phyloP scores from a whole-genome alignment of 805 yeast genomes.

The Saturnispora zaruensis region DNA sequence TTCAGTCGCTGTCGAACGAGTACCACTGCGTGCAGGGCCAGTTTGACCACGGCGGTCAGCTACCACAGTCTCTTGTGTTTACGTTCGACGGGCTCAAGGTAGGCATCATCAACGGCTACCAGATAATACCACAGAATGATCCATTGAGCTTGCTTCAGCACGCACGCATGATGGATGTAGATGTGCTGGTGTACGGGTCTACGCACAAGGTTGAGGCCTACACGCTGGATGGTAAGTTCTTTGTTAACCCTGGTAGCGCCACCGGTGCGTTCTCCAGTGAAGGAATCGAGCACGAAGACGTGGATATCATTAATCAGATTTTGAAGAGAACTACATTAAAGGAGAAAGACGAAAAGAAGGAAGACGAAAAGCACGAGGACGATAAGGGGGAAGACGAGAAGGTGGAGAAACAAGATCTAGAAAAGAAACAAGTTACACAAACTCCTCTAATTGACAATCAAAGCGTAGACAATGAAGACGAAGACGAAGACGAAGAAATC shows the following conservation, averaged over 20 bases:
- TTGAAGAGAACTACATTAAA: constrained; percentile 15
- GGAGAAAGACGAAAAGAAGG: neutral
- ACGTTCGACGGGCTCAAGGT: constrained; percentile 63
- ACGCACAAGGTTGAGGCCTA: constrained; percentile 91
- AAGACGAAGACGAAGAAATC: constrained; percentile 5
- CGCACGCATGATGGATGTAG: constrained; percentile 89
- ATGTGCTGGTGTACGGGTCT: constrained; percentile 86
- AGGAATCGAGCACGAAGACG: constrained; percentile 49
- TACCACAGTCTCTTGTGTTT: constrained; percentile 60
- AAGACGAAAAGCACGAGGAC: neutral
- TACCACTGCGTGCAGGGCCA: constrained; percentile 78
- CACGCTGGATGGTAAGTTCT: constrained; percentile 84
- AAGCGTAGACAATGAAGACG: neutral
- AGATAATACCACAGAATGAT: constrained; percentile 76
- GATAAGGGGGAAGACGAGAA: neutral
- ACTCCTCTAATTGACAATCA: neutral
- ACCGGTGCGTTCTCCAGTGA: constrained; percentile 80
- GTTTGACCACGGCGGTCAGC: constrained; percentile 45
- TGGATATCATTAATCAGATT: constrained; percentile 30
- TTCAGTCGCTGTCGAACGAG: constrained; percentile 61
- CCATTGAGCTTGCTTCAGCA: constrained; percentile 73
- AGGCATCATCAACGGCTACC: constrained; percentile 81
- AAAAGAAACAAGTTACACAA: neutral
- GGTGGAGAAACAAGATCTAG: neutral
- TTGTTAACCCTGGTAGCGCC: constrained; percentile 94